These are phyloP conservation scores for Wallacemonas sp. DNA, from an alignment of 208 protist species.

Conservation along the genomic window DNA sequence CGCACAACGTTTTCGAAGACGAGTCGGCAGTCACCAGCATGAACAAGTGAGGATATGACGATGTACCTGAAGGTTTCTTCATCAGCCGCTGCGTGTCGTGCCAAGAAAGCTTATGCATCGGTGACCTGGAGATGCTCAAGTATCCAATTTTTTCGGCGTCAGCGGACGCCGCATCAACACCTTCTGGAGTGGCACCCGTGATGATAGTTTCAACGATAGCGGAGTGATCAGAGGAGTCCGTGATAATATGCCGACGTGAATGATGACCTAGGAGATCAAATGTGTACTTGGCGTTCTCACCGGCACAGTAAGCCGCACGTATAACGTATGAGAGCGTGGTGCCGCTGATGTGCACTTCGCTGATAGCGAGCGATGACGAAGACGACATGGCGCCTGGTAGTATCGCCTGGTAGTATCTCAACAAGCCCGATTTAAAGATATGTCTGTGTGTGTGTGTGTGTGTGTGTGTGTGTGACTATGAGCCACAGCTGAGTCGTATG, in stretches of 20 bases:
- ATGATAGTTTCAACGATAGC: constrained; percentile 36
- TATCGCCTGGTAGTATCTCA: too few relatives aligned
- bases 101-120: constrained; percentile 66
- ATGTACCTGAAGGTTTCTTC: background rate
- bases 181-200: constrained; percentile 21
- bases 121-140: constrained; percentile 39
- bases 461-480: too few relatives aligned
- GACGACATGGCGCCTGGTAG: constrained; percentile 6
- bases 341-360: constrained; percentile 49
- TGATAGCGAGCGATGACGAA: background rate
- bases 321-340: constrained; percentile 50
- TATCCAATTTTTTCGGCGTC: constrained; percentile 25
- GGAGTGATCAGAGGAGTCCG: constrained; percentile 29
- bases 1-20: background rate
- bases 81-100: constrained; percentile 30
- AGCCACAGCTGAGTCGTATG: too few relatives aligned
- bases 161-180: background rate
- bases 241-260: constrained; percentile 26
- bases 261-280: constrained; percentile 45
- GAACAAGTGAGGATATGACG: constrained; percentile 16
- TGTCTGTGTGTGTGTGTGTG: too few relatives aligned
- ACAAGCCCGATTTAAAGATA: too few relatives aligned
- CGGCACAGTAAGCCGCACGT: constrained; percentile 24
- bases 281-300: constrained; percentile 18
- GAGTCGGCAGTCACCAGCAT: constrained; percentile 40